Evolutionary conservation across 108 stramenopile species (phyloP).

Genomic region (Epithemia pelagica): DNA sequence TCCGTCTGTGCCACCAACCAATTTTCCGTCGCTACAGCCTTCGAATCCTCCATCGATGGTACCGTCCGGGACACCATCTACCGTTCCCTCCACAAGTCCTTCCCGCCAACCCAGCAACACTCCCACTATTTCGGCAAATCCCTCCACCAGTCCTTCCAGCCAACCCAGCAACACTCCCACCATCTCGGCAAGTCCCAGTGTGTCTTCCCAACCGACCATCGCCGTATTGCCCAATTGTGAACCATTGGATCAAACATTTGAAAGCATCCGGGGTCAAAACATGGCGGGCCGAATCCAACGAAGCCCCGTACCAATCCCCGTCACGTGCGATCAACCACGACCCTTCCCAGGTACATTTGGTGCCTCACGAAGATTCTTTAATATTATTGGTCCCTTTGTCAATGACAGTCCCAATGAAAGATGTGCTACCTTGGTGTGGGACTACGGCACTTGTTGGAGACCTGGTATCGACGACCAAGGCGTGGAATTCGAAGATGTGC

Average conservation of each 20-base stretch:
- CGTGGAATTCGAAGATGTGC: neutral
- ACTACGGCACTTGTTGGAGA: neutral
- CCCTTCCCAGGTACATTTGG: neutral
- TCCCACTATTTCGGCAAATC: too few species aligned
- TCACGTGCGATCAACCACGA: neutral
- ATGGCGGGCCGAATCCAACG: neutral
- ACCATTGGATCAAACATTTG: neutral
- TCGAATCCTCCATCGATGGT: too few species aligned
- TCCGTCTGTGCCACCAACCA: neutral
- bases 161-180: neutral
- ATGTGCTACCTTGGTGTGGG: neutral
- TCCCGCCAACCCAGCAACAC: too few species aligned
- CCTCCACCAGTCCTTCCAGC: too few species aligned
- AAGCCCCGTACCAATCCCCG: neutral
- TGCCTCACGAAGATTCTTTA: neutral
- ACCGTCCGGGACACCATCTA: too few species aligned
- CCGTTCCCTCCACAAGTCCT: too few species aligned
- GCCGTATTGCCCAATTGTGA: neutral
- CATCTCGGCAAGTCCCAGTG: too few species aligned
- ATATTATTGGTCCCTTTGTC: neutral
- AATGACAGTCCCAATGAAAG: neutral
- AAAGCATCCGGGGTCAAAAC: neutral
- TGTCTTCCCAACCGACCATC: too few species aligned
- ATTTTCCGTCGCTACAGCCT: neutral
- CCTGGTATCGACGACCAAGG: neutral